phyloP scores from a whole-genome alignment of 345 rosid genomes.

The Brassica cretica region DNA sequence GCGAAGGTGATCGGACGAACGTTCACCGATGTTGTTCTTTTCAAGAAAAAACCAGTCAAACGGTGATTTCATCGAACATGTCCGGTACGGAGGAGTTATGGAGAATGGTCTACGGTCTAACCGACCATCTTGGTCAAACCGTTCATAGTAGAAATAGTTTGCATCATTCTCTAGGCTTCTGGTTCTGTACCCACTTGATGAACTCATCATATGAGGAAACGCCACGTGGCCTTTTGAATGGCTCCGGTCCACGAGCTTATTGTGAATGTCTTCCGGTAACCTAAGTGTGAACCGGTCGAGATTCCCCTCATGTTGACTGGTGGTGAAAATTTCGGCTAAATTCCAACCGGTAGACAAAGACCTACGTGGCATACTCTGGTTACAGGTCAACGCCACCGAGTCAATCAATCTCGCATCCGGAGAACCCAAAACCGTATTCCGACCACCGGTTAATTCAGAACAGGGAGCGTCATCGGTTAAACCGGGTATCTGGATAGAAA shows the following conservation, averaged over 20 bases:
- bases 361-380: conserved; percentile 47
- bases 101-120: conserved; percentile 44
- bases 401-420: conserved; percentile 35
- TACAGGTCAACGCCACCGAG: conserved; percentile 24
- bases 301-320: conserved; percentile 59
- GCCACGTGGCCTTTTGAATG: conserved; percentile 51
- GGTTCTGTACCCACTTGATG: conserved; percentile 58
- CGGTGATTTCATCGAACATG: conserved; percentile 47
- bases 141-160: conserved; percentile 45
- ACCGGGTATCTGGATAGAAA: conserved; percentile 24
- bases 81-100: conserved; percentile 47
- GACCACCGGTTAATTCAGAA: conserved; percentile 8
- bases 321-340: conserved; percentile 48
- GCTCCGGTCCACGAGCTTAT: conserved; percentile 39
- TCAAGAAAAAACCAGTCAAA: conserved; percentile 42
- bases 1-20: conserved; percentile 36
- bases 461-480: conserved; percentile 22
- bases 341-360: conserved; percentile 72
- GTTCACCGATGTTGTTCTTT: conserved; percentile 26
- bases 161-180: conserved; percentile 43
- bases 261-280: conserved; percentile 62
- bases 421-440: conserved; percentile 21
- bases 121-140: conserved; percentile 48
- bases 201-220: conserved; percentile 59
- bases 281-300: conserved; percentile 68